Base-by-base conservation (phyloP, 768 basidiomycete species). In the Lactarius hengduanensis region DNA sequence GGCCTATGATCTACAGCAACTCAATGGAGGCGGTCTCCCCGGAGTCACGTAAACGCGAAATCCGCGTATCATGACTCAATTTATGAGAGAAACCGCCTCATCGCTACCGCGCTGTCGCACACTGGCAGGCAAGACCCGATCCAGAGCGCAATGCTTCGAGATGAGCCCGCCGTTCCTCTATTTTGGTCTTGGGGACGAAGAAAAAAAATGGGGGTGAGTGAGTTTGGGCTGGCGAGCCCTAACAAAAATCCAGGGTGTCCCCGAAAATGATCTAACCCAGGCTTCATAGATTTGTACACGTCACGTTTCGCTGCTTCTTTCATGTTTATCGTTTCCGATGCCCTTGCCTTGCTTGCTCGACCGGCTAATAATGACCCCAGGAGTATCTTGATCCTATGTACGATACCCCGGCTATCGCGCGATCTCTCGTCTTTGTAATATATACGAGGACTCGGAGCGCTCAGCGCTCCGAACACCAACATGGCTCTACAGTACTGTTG, bases 401-500 rank as follows among this genome's bases (percentile, higher is more conserved):
- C 50, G 26, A 53, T 53, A 26, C 13, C 50, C 30, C 55, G 32
- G 10, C 54, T 30, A 55, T 55, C 30, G 54, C 30, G 30, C 30
- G 55, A 56, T 56, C 30, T 32, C 2, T 34, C 26, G 22, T 13
- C 3, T 41, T 41, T 62, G 45, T 43, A 63, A 63, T 63, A 45
- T 63, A 45, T 56, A 50, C 26, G 38, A 64, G 34, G 41, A 22
- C 58, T 55, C 64, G 64, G 64, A 56, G 64, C 59, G 36, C 41
- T 45, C 59, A 56, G 64, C 54, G 36, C 41, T 45, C 62, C 30
- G 30, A 56, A 13, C 54, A 18, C 57, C 57, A 32, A 32, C 32
- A 26, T 20, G 3, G 10, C 18, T 56, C 55, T n/a, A 20, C 43
- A 11, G 18, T n/a, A 32, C 4, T 30, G 30, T 30, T 15, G 5